Conservation (phyloP, 2,329 filamentous ascomycete species). For the Epichloe sibirici region DNA sequence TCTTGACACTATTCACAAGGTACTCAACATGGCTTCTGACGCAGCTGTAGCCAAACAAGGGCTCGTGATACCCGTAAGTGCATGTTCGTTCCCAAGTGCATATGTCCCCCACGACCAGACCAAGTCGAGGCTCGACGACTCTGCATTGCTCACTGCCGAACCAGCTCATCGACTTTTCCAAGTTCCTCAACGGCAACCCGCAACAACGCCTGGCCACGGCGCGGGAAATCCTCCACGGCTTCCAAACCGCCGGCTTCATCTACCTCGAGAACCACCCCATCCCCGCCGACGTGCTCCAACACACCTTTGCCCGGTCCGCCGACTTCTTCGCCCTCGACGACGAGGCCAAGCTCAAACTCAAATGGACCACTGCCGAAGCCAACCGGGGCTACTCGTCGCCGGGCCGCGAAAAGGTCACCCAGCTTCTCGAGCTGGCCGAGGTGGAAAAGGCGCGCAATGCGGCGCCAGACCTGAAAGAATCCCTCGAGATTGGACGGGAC, state of each 20-base stretch:
- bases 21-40: slow-evolving; percentile 18
- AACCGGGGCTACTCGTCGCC: slow-evolving; percentile 63
- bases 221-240: slow-evolving; percentile 61
- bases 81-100: not conserved
- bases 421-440: slow-evolving; percentile 39
- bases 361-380: slow-evolving; percentile 59
- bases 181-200: slow-evolving; percentile 53
- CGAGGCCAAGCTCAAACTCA: slow-evolving; percentile 50
- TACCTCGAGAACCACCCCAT: slow-evolving; percentile 77
- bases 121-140: not conserved
- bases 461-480: slow-evolving; percentile 55
- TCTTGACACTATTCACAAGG: not conserved
- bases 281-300: slow-evolving; percentile 40
- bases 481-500: slow-evolving; percentile 52
- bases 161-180: slow-evolving; percentile 48
- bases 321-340: slow-evolving; percentile 56
- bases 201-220: slow-evolving; percentile 53
- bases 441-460: slow-evolving; percentile 45
- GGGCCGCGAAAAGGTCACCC: slow-evolving; percentile 59
- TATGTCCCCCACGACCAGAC: no score
- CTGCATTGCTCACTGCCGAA: not conserved
- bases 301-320: slow-evolving; percentile 55
- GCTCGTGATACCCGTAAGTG: slow-evolving; percentile 41
- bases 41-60: slow-evolving; percentile 39
- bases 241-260: slow-evolving; percentile 79